Evolutionary conservation across 202 grass and related monocot genomes (phyloP), one percentile per base, ranked within the genome.

Genomic region (Cymbopogon flexuosus): DNA sequence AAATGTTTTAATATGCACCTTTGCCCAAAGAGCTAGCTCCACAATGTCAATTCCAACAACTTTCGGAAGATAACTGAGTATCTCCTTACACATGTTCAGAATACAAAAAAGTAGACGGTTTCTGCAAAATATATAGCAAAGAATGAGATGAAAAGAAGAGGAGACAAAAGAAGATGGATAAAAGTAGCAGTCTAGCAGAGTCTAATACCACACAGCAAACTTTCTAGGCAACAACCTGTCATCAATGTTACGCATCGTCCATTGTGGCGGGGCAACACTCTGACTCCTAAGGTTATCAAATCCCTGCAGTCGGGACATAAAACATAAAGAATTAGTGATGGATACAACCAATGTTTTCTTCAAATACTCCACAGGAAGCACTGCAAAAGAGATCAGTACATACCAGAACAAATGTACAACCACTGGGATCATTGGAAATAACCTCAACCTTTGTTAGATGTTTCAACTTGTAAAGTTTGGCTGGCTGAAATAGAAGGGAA

Each of bases 321-420:
- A 80, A 30, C 70, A 81, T 41, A 12, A 43, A 80, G 30, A 58
- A 34, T 82, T 84, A 85, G 43, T 76, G 77, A 68, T 43, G 42
- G 54, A 58, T 77, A 85, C 27, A 78, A 73, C 22, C 10, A 70
- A 81, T 68, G 52, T 29, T 43, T 73, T 88, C 42, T 62, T 62
- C 51, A 83, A 72, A 42, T 46, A 72, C 11, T 80, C 5, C 33
- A 40, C 69, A 64, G 51, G 62, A 84, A 81, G 87, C 2, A 83
- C 42, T 75, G 63, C 16, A 63, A 73, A 82, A 36, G 36, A 85
- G 51, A 65, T 60, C 74, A 71, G 67, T 58, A 72, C 47, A 79
- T 97, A 99, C 96, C 96, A 99, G 87, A 88, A 99, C 90, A 89
- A 99, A 99, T 76, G 96, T 96, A 76, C 96, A 99, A 78, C 96